Evolutionary conservation across 768 basidiomycete genomes (phyloP), one percentile per base, ranked within the genome.

Genomic region (Macrolepiota fuliginosa): DNA sequence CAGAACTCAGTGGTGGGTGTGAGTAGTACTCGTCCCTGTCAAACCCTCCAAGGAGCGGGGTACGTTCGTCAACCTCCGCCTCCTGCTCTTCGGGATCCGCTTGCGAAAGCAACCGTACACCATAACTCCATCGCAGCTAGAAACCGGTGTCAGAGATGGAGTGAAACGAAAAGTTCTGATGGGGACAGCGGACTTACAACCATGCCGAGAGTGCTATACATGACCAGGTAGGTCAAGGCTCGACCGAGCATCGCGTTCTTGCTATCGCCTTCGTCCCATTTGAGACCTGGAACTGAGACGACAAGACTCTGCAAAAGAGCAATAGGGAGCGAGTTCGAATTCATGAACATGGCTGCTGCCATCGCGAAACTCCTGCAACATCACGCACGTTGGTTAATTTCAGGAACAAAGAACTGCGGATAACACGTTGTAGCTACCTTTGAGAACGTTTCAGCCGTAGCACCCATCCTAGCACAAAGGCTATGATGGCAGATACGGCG

Each of bases 141-240:
- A 50, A 52, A 29, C 15, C 50, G 49, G 58, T 61, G 51, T n/a
- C 25, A 59, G 25, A 15, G 53, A 24, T 24, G 58, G 29, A 40
- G 22, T 22, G n/a, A 46, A 37, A 40, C 25, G 24, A 27, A 54
- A 36, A 36, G 13, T 42, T 40, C 50, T 24, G 52, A 46, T 19
- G 36, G 56, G 19, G 42, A 19, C 10, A 45, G 42, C n/a, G 42
- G 15, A 81, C 89, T 67, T 68, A 94, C 92, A 68, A 98, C 86
- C 94, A 96, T 96, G 47, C 97, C 97, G 35, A 98, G 81, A 0
- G 96, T 97, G 62, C 92, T 94, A 72, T 96, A 96, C 22, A 98
- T 80, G 6, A 97, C 92, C 49, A 96, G 83, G 69, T 96, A 96
- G 0, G 90, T 91, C 59, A 96, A 76, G 0, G 92, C 94, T 7